Evolutionary conservation across 1,139 yeast species (phyloP).

Genomic region (Lodderomyces oxycetoniae): DNA sequence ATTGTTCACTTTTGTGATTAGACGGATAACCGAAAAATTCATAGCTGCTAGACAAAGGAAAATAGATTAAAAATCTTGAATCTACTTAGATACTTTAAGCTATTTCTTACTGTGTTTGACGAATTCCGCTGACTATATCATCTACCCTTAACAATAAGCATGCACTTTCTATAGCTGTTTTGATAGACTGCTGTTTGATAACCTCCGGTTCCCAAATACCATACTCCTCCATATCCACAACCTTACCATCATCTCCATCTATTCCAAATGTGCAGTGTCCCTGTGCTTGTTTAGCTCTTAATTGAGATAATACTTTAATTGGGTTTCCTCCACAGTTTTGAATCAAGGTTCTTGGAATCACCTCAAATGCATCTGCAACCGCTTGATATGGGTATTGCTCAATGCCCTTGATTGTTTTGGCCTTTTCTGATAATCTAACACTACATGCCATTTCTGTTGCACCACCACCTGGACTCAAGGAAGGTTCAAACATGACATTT

Average conservation of each 20-base stretch:
- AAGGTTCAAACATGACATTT: conserved; percentile 92
- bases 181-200: conserved; percentile 91
- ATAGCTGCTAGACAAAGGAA: conserved; percentile 17
- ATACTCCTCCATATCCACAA: conserved; percentile 91
- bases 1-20: conserved; percentile 19
- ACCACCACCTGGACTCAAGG: conserved; percentile 97
- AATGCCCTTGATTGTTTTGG: conserved; percentile 88
- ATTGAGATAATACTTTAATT: conserved; percentile 78
- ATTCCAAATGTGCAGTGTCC: conserved; percentile 85
- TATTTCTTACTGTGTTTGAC: conserved; percentile 27
- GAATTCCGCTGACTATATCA: conserved; percentile 94
- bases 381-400: conserved; percentile 99
- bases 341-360: conserved; percentile 91
- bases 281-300: conserved; percentile 94
- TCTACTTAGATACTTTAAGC: neutral
- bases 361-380: conserved; percentile 97
- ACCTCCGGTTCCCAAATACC: conserved; percentile 99
- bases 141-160: conserved; percentile 92
- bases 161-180: conserved; percentile 97
- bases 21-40: conserved; percentile 21
- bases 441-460: conserved; percentile 99
- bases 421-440: conserved; percentile 82
- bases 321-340: conserved; percentile 99
- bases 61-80: neutral
- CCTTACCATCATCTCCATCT: conserved; percentile 91